Base-by-base conservation (phyloP, 1,139 yeast genomes). In the Ogataea hybrid region DNA sequence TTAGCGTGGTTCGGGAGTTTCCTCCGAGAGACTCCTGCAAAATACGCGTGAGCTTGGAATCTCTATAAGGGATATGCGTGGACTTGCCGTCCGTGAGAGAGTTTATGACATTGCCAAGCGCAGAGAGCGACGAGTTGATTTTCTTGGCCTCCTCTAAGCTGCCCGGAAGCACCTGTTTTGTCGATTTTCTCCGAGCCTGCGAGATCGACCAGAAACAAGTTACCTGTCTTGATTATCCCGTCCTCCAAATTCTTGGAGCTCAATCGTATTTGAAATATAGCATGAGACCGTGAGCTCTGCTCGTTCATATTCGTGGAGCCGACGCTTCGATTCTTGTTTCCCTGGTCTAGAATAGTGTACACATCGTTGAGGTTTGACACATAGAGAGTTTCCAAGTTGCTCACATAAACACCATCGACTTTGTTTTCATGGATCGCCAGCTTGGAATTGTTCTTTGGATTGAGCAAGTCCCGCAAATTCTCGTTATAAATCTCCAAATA, bases 151-250 rank as follows among this genome's bases (percentile, higher is more conserved):
- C 96, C 58, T 88, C 90, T 14, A 1, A 84, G 73, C 49, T 80
- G 81, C 1, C 92, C 94, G 2, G 77, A 65, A 0, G 89, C 94
- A 3, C 94, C 92, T 0, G 95, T 81, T 53, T 82, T 85, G 43
- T 81, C 81, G n/a, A 86, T 81, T 59, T 85, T 86, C 62, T 89
- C 96, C 30, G 92, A 81, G 3, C 96, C 96, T 0, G 96, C 96
- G 49, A 89, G 70, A 65, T 89, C 97, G 9, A 88, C 94, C 39
- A 89, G 65, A 55, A 82, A 85, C 43, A 89, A 69, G 48, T 73
- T 79, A n/a, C 89, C 82, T 33, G 75, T 71, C 57, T 81, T 85
- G 32, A 75, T 69, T 10, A 76, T 69, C 3, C 84, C 87, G 20
- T 77, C 71, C 10, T 62, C 63, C n/a, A 72, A 52, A 49, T 73